Evolutionary conservation across 192 early-diverging fungal species (phyloP).

Genomic region (Tieghemiomyces parasiticus): DNA sequence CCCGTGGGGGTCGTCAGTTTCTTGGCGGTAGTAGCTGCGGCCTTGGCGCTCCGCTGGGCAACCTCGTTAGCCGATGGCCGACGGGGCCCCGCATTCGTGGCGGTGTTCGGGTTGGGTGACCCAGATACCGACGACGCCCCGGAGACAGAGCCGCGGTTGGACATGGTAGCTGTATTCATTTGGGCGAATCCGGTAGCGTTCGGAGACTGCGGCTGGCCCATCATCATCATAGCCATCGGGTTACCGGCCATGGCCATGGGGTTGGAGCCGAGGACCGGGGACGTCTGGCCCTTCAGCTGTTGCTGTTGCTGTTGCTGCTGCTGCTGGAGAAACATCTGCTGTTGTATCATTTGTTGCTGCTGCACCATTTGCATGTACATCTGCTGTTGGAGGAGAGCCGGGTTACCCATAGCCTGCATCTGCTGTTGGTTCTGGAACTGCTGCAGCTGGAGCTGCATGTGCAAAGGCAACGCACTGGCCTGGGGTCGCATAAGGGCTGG

Average conservation of each 20-base stretch:
- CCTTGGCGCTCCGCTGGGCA: background rate
- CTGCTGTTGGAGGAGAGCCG: background rate
- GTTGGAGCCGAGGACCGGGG: no score
- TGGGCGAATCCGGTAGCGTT: no score
- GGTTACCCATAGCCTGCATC: background rate
- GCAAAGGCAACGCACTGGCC: background rate
- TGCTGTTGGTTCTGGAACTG: background rate
- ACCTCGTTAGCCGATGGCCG: no score
- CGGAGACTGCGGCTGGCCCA: no score
- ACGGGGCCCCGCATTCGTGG: background rate
- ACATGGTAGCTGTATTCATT: no score
- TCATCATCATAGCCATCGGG: background rate
- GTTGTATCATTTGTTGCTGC: background rate
- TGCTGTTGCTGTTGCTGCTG: background rate
- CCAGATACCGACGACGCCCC: background rate
- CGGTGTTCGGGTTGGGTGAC: conserved; percentile 1
- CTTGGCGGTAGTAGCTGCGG: background rate
- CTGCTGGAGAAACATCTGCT: background rate
- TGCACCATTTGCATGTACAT: background rate
- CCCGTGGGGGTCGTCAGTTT: background rate
- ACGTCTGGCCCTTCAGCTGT: background rate
- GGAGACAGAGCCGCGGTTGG: background rate
- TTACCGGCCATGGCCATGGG: background rate
- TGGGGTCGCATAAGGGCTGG: background rate
- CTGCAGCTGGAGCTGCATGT: background rate